These are phyloP conservation scores for Sequoia sempervirens DNA, from an alignment of 75 land plant species.

Conservation along the genomic window DNA sequence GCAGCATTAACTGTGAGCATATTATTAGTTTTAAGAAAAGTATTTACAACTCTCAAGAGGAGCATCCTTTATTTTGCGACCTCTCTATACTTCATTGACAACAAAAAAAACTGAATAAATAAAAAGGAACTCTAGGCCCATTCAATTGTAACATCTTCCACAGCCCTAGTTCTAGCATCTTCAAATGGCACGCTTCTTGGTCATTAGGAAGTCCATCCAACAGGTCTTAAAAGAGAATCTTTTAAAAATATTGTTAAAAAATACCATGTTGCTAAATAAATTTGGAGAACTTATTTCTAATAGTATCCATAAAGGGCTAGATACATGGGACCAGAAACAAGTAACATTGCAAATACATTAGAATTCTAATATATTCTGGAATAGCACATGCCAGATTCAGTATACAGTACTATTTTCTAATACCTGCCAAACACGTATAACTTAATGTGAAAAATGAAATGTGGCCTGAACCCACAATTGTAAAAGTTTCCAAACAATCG, in stretches of 20 bases:
- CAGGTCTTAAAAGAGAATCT: background rate
- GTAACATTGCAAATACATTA: background rate
- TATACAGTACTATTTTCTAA: slow-evolving; percentile 4
- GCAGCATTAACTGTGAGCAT: background rate
- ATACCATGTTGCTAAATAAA: background rate
- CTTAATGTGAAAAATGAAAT: background rate
- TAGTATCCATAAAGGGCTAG: background rate
- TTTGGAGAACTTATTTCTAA: background rate
- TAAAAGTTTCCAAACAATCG: background rate
- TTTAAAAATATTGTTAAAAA: background rate
- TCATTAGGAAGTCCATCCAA: background rate
- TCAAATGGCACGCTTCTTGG: background rate
- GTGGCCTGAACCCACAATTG: background rate
- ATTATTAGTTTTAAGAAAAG: background rate
- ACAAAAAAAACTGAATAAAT: background rate
- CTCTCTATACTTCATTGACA: background rate
- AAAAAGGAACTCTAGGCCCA: background rate
- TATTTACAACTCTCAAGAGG: background rate
- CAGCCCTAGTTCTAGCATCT: background rate
- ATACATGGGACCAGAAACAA: background rate
- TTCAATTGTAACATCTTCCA: background rate
- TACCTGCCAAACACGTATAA: background rate
- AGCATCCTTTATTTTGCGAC: background rate
- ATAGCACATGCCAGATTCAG: background rate
- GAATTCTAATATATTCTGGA: background rate